Evolutionary conservation across 208 protist genomes (phyloP).

Genomic region (Trypanosoma mega): DNA sequence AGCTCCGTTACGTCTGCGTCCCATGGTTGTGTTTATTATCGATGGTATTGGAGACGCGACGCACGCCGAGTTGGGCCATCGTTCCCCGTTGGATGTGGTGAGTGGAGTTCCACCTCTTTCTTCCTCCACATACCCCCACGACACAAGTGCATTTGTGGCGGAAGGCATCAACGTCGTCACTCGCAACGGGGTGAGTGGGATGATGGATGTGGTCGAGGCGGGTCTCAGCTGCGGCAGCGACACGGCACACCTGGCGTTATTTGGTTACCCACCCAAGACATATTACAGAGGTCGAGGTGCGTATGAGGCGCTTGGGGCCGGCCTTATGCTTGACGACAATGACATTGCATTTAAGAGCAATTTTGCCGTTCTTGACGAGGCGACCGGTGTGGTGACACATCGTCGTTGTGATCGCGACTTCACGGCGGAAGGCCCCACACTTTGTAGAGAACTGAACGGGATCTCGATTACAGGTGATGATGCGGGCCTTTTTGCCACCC

Average conservation of each 20-base stretch:
- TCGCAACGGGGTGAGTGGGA: constrained; percentile 47
- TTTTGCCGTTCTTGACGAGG: constrained; percentile 51
- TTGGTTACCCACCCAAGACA: constrained; percentile 54
- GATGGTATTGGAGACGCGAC: constrained; percentile 74
- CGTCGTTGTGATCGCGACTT: constrained; percentile 77
- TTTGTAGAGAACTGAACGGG: constrained; percentile 54
- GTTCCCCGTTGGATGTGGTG: constrained; percentile 75
- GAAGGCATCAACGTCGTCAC: constrained; percentile 53
- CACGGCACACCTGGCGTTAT: constrained; percentile 71
- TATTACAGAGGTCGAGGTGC: constrained; percentile 74
- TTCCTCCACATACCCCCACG: neutral
- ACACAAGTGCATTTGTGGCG: constrained; percentile 18
- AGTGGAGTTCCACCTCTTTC: constrained; percentile 30
- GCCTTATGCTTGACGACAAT: constrained; percentile 48
- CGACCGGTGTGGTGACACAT: constrained; percentile 39
- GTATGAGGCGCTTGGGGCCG: constrained; percentile 66
- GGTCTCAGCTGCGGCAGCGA: constrained; percentile 72
- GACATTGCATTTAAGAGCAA: constrained; percentile 81
- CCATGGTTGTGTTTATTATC: constrained; percentile 74
- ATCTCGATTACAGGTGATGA: constrained; percentile 36
- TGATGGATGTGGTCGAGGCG: constrained; percentile 71
- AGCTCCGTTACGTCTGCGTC: constrained; percentile 38
- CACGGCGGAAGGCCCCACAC: constrained; percentile 46
- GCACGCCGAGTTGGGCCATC: constrained; percentile 45
- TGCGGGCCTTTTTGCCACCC: constrained; percentile 5